Evolutionary conservation across 345 rosid genomes (phyloP).

Genomic region (Gossypium stocksii): DNA sequence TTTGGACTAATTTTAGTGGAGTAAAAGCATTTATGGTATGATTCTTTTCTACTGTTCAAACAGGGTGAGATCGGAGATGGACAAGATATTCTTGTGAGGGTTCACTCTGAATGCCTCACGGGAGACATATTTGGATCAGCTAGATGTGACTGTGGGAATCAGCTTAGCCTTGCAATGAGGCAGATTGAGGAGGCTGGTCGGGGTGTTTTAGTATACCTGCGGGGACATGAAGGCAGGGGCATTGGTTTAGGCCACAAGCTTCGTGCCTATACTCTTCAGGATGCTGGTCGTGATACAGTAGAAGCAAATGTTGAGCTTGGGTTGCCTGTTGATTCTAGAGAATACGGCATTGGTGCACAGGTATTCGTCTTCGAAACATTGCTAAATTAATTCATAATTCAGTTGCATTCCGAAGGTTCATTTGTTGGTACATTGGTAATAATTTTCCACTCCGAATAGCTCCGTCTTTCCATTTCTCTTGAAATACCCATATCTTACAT

Average conservation of each 20-base stretch:
- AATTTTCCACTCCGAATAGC: background rate
- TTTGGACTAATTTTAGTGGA: background rate
- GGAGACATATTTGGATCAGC: constrained; percentile 85
- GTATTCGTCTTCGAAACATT: constrained; percentile 27
- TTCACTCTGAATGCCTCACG: constrained; percentile 75
- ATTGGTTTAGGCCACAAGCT: constrained; percentile 92
- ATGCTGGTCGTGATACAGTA: constrained; percentile 77
- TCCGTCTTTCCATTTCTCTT: background rate
- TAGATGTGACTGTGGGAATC: constrained; percentile 77
- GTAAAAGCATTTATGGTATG: background rate
- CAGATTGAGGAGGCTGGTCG: constrained; percentile 71
- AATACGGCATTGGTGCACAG: constrained; percentile 97
- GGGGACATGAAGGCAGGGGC: constrained; percentile 93
- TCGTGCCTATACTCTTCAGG: constrained; percentile 85
- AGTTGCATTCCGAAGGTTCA: background rate
- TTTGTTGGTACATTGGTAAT: no score
- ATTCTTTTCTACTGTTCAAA: constrained; percentile 13
- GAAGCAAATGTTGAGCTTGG: constrained; percentile 93
- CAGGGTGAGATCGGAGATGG: constrained; percentile 81
- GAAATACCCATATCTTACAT: background rate
- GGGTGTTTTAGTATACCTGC: constrained; percentile 70
- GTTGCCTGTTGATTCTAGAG: constrained; percentile 90
- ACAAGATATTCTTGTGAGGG: constrained; percentile 77
- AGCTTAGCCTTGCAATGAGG: constrained; percentile 79
- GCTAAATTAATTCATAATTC: background rate